Evolutionary conservation across 169 alveolate species (phyloP).

Genomic region (Eimeria acervulina): DNA sequence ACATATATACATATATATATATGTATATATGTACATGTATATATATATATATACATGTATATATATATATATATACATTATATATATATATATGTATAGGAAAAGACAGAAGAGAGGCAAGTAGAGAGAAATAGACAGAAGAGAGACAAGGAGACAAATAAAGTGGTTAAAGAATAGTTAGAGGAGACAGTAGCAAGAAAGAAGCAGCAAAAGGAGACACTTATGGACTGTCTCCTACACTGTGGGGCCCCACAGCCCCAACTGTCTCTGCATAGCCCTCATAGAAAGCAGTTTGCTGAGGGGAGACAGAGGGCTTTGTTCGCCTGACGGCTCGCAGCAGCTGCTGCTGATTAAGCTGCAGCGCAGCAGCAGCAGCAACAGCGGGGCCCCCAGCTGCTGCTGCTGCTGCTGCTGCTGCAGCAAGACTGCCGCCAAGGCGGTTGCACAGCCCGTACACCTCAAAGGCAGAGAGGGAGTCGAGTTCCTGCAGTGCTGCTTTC

Average conservation of each 20-base stretch:
- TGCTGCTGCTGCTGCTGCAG: conserved; percentile 12
- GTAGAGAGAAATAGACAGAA: too few species aligned
- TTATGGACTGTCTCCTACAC: not conserved
- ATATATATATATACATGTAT: too few species aligned
- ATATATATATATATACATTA: too few species aligned
- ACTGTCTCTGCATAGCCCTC: not conserved
- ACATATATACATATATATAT: too few species aligned
- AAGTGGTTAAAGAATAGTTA: too few species aligned
- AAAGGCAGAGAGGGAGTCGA: not conserved
- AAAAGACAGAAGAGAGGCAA: too few species aligned
- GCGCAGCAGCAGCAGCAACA: conserved; percentile 49
- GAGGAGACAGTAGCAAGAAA: too few species aligned
- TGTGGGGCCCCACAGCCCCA: not conserved
- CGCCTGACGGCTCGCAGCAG: conserved; percentile 12
- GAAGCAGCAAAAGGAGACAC: not conserved
- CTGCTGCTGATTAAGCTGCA: conserved; percentile 62
- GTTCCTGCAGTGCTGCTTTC: not conserved
- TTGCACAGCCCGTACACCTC: conserved; percentile 21
- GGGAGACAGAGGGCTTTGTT: conserved; percentile 36
- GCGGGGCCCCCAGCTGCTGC: conserved; percentile 32
- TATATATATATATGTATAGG: too few species aligned
- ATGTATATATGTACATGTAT: too few species aligned
- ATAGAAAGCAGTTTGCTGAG: conserved; percentile 31
- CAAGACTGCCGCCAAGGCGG: not conserved
- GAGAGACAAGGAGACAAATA: too few species aligned